Conservation (phyloP, 2,329 filamentous ascomycete species). For the Daldinia sp. region DNA sequence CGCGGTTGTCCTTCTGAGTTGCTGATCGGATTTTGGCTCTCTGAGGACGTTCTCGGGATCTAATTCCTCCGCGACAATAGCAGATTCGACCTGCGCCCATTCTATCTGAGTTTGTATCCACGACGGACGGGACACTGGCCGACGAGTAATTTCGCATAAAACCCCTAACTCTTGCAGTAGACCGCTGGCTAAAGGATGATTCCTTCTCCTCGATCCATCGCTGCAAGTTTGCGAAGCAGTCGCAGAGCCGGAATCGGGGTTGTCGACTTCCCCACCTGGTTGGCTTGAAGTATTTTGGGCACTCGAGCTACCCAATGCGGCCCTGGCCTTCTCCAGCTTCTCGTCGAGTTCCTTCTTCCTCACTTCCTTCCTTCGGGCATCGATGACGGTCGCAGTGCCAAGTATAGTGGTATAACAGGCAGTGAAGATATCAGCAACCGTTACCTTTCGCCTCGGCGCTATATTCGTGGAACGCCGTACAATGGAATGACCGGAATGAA, state of each 20-base stretch:
- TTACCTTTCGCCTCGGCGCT: constrained; percentile 62
- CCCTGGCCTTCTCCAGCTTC: constrained; percentile 67
- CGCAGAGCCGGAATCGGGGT: neutral
- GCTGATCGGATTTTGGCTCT: constrained; percentile 39
- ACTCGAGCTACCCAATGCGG: constrained; percentile 58
- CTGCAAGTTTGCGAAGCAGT: neutral
- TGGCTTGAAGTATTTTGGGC: constrained; percentile 48
- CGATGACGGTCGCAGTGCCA: constrained; percentile 72
- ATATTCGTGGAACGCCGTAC: constrained; percentile 64
- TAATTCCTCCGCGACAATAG: constrained; percentile 45
- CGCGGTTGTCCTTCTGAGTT: constrained; percentile 38
- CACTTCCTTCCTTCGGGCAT: constrained; percentile 69
- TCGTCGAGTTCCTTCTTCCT: constrained; percentile 71
- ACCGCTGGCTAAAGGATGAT: neutral
- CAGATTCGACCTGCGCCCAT: constrained; percentile 48
- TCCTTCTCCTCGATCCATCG: neutral
- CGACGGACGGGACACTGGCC: constrained; percentile 31
- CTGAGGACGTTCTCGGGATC: constrained; percentile 33
- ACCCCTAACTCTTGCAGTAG: constrained; percentile 44
- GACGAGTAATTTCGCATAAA: constrained; percentile 40
- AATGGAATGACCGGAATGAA: constrained; percentile 62
- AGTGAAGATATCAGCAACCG: constrained; percentile 69
- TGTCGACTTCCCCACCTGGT: constrained; percentile 4
- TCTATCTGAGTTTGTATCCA: constrained; percentile 46
- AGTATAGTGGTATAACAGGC: constrained; percentile 76